Evolutionary conservation across 352 stramenopile species (phyloP).

Genomic region (Phytophthora tubulina): DNA sequence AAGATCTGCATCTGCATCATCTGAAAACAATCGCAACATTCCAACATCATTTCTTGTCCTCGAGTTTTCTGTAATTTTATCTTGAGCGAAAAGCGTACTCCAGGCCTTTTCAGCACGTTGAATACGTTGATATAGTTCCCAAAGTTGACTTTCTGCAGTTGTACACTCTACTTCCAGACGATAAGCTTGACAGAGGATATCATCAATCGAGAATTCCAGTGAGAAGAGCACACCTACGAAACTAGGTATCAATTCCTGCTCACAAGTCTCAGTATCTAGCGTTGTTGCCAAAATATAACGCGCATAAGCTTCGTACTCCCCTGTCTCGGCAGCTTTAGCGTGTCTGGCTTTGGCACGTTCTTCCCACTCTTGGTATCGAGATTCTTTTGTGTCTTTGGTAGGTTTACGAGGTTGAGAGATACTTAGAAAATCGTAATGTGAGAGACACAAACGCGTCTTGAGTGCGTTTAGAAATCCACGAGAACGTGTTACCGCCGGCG

Average conservation of each 20-base stretch:
- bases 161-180: constrained; percentile 54
- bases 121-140: constrained; percentile 45
- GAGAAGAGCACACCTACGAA: constrained; percentile 74
- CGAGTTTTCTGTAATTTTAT: neutral
- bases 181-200: constrained; percentile 47
- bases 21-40: constrained; percentile 54
- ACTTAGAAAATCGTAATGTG: constrained; percentile 21
- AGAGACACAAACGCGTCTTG: constrained; percentile 45
- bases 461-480: constrained; percentile 73
- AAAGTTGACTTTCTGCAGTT: constrained; percentile 45
- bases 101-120: constrained; percentile 35
- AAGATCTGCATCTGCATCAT: constrained; percentile 52
- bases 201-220: constrained; percentile 47
- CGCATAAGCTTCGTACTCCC: constrained; percentile 62
- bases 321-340: constrained; percentile 18
- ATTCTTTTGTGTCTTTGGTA: neutral
- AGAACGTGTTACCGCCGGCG: constrained; percentile 51
- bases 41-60: constrained; percentile 9
- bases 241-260: constrained; percentile 56
- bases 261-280: constrained; percentile 56
- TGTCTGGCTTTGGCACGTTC: neutral
- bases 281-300: constrained; percentile 58
- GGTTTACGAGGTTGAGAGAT: neutral
- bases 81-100: neutral
- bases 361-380: constrained; percentile 23